Percentiles rank a stretch among this genome's conserved stretches.
Conservation (phyloP, 805 yeast genomes). For the Ogataea methanolica region DNA sequence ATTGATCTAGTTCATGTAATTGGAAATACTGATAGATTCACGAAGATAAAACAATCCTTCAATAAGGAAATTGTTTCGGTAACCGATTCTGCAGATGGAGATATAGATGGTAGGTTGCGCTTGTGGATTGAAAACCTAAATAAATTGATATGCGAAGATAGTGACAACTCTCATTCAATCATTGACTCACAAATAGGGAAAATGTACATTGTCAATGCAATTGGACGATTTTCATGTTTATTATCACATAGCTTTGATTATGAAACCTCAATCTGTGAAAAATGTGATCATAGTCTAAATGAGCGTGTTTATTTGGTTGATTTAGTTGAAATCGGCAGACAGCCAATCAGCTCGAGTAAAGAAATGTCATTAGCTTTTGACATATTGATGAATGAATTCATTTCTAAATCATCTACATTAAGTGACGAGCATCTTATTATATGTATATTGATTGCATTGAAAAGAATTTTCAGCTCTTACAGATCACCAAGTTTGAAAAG, state of each 20-base stretch:
- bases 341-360: conserved; percentile 12
- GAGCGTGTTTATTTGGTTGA: conserved; percentile 12
- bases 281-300: conserved; percentile 30
- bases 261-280: conserved; percentile 29
- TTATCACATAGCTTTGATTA: conserved; percentile 33
- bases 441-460: conserved; percentile 41
- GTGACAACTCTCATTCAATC: background rate
- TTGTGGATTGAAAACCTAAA: conserved; percentile 9
- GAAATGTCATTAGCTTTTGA: conserved; percentile 23
- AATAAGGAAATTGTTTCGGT: conserved; percentile 3
- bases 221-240: conserved; percentile 42
- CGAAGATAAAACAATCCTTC: conserved; percentile 2
- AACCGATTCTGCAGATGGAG: conserved; percentile 9
- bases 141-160: conserved; percentile 1
- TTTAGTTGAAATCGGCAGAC: conserved; percentile 28
- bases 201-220: conserved; percentile 31
- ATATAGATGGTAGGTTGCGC: conserved; percentile 2
- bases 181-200: conserved; percentile 14
- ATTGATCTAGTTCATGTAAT: conserved; percentile 7
- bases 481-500: conserved; percentile 39
- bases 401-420: conserved; percentile 16
- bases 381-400: conserved; percentile 23
- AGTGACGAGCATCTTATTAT: conserved; percentile 30
- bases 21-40: conserved; percentile 5
- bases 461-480: conserved; percentile 47